Base-by-base conservation (phyloP, 345 rosid genomes). In the Reutealis trisperma region DNA sequence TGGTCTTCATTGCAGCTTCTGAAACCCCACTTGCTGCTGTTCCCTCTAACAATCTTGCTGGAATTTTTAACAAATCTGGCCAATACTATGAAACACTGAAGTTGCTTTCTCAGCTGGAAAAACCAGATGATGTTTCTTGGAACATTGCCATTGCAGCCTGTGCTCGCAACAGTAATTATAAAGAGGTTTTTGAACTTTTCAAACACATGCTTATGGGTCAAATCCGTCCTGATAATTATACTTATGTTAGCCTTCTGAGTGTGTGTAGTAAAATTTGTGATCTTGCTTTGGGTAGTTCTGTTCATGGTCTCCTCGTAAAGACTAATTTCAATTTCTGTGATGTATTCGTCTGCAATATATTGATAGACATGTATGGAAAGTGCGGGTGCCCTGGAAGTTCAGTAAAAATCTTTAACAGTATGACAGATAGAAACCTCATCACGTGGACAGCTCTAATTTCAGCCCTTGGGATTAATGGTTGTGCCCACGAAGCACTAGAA, bases 321-420 rank as follows among this genome's bases (percentile, higher is more conserved):
- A 82, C 78, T 57, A 84, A 89, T 78, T 86, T 84, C 77, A 83
- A 75, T 76, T 49, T 42, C 1, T 84, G 80, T 8, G 99, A 95
- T 82, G 63, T 89, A 67, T 86, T 90, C 66, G 87, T 90, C 25
- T 86, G 86, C 84, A 93, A 95, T 79, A 66, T 89, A 25, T 80
- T 95, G 78, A 87, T 95, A 83, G 92, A 90, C 86, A 92, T 95
- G 98, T 92, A 95, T 79, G 97, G 98, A 80, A 93, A 93, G 85
- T 93, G 97, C 75, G 99, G 97, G 61, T 81, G 83, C 85, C 72
- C 84, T 16, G 54, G 57, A 70, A 87, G 89, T 77, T 83, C 88
- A 22, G 55, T 84, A 51, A 86, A 87, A 81, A 75, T 85, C 69
- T 93, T 93, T 49, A 79, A 85, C 49, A 75, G 74, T 71, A 79